Base-by-base conservation (phyloP, 2,329 filamentous ascomycete genomes). In the Venturia asperata region DNA sequence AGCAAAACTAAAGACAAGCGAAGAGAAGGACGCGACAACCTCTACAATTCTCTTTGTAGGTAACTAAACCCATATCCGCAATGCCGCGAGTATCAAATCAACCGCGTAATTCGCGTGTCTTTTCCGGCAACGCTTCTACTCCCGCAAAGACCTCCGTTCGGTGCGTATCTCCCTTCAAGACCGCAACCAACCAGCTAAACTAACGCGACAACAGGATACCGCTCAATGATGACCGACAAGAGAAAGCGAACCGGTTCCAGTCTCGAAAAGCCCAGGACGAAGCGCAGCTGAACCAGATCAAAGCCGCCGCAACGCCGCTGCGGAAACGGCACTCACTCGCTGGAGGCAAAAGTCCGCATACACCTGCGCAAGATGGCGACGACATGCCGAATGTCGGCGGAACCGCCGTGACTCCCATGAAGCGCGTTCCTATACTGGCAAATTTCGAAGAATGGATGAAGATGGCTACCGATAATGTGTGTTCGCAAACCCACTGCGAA, bases 391-490 rank as follows among this genome's bases (percentile, higher is more conserved):
- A 75, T 67, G 88, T 90, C 58, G 86, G 85, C 66, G 89, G 90
- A 41, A 85, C 82, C 68, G 90, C 89, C 45, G 89, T 96, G 64
- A 97, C 94, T 67, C 94, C 93, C 64, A 93, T 96, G 88, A 96
- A 96, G 82, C 89, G 92, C 67, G 91, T 96, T 37, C 94, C 94
- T 0, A 89, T 99, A 71, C 81, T 99, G 64, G 94, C 94, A 72
- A 99, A 99, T 77, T 99, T 97, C 72, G 94, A 99, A 76, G 94
- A 99, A 75, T 97, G 93, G 94, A 97, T 99, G 92, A 99, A 97
- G 82, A 96, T 99, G 92, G 94, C 94, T 1, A 97, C 94, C 19
- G 94, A 99, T 80, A 99, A 99, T 72, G 75, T 76, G 72, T 62
- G 47, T 6, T 10, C 9, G 24, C 47, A 27, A 27, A 68, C 27